Evolutionary conservation across 2,329 filamentous ascomycete genomes (phyloP), one percentile per base, ranked within the genome.

Genomic region (Penicillium sumatraense): DNA sequence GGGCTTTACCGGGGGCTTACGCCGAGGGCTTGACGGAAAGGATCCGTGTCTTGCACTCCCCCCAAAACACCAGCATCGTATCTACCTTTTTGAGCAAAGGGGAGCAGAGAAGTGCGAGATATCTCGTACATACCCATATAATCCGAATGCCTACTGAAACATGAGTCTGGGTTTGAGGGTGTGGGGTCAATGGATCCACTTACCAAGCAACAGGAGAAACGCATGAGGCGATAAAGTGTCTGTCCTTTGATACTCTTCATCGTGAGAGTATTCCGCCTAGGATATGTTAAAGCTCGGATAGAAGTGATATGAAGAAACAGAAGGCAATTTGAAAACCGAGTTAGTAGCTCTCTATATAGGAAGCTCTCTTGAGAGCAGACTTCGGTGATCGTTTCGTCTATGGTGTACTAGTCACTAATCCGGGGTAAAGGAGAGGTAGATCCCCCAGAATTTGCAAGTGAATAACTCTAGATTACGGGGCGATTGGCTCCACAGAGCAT

Each of bases 51-150:
- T 24, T 42, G 36, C 11, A 49, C n/a, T 21, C 44, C 44, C 11
- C 44, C 44, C 13, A 47, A 9, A 47, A 47, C 44, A 6, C 44
- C 44, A 21, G 44, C 24, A 33, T 45, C 38, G 10, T 51, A 44
- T 18, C 56, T 33, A 13, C 29, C 6, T 33, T 33, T 33, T 13
- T 33, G 29, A 33, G 29, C 29, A 33, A 33, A 4, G 5, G 4
- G 29, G 11, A 33, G 3, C 13, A 7, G 14, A 14, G 5, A 10
- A 33, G 11, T 33, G 13, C 4, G 29, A 14, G 13, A 11, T 13
- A 13, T 10, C 14, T 33, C 29, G 14, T 33, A 33, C 29, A 10
- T 33, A 33, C 29, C 29, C 29, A 13, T 33, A 33, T 13, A 33
- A 33, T 13, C 29, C 29, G 29, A 33, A 33, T 33, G 29, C 29